Evolutionary conservation across 345 rosid species (phyloP).

Genomic region (Brassica carinata): DNA sequence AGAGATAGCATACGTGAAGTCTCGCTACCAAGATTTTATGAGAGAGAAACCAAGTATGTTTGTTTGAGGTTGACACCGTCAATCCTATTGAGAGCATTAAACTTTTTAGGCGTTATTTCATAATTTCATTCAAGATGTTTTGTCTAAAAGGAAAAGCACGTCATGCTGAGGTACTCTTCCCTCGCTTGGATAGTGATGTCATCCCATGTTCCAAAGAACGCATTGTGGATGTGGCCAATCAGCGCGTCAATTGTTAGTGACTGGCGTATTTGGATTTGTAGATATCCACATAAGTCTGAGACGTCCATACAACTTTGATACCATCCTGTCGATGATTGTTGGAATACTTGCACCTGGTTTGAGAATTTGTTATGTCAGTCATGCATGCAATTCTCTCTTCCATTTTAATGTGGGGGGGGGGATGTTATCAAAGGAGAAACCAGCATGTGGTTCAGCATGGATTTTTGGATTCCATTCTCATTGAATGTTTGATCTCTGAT

Average conservation of each 20-base stretch:
- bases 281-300: not conserved
- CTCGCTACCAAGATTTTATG: not conserved
- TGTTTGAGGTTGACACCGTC: not conserved
- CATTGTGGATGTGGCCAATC: not conserved
- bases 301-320: not conserved
- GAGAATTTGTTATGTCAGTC: not conserved
- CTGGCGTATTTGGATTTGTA: not conserved
- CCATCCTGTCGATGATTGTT: not conserved
- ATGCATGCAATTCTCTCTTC: not conserved
- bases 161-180: not conserved
- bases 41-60: not conserved
- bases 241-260: not conserved
- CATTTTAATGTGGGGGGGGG: too few species aligned
- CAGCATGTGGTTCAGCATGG: too few species aligned
- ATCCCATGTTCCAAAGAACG: not conserved
- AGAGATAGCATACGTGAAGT: not conserved
- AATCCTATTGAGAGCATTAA: not conserved
- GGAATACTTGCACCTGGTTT: not conserved
- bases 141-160: not conserved
- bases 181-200: not conserved
- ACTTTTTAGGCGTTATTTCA: not conserved
- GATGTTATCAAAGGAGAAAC: too few species aligned
- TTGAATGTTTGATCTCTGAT: too few species aligned
- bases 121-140: not conserved
- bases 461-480: too few species aligned